Evolutionary conservation across 768 basidiomycete genomes (phyloP), one percentile per base, ranked within the genome.

Genomic region (Hericium erinaceus): DNA sequence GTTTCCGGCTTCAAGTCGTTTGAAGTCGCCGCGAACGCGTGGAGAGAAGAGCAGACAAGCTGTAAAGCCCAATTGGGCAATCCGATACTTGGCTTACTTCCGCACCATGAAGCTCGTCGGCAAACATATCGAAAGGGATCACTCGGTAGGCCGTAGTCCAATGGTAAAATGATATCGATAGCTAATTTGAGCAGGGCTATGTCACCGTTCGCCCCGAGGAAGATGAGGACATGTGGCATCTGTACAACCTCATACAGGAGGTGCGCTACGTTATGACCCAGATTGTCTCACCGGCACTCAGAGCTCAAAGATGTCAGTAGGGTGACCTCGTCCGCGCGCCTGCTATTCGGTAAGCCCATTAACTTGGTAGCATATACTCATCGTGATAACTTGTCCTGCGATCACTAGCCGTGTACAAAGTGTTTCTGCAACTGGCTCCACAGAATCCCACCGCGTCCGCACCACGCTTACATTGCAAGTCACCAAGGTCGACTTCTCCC

Each of bases 141-240:
- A 87, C 52, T 76, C 85, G 58, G 93, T 93, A 69, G 64, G 85
- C 40, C 20, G n/a, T 56, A 39, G 15, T n/a, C 10, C 44, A 16
- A 26, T 48, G 49, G 54, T 39, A 63, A 58, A 56, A 63, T 69
- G 65, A 39, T 20, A 38, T 39, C 26, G 5, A 53, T 70, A 69
- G 64, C 66, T 66, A 71, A 64, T 57, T 46, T 54, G 60, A 52
- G 7, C 65, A 95, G 92, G 95, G 95, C 16, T 83, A 94, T 80
- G 89, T 97, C 60, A 92, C 84, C n/a, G 77, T 98, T 48, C 84
- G 92, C 51, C 95, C 95, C 4, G 94, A 99, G 70, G 95, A 98
- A 64, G 93, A 98, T 66, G 97, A 99, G 73, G 97, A 99, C 70
- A 97, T 99, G 89, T 99, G 95, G 95, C 97, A 99, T 78, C 77